phyloP scores from a whole-genome alignment of 148 eudicot genomes.

The Rhododendron henanense region DNA sequence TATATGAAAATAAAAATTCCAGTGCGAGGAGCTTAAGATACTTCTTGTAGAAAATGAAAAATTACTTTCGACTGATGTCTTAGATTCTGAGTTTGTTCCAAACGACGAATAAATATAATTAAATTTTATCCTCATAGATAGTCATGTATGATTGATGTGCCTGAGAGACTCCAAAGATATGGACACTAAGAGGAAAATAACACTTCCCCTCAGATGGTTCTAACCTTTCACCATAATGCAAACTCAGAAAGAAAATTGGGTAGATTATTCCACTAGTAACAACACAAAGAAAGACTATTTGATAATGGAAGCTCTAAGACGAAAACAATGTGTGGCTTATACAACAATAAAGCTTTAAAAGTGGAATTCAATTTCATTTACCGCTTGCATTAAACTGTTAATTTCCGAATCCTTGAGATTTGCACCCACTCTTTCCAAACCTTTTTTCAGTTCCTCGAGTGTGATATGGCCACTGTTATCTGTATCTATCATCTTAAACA shows the following conservation, averaged over 20 bases:
- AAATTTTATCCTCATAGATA: neutral
- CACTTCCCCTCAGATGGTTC: neutral
- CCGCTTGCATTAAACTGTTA: slow-evolving; percentile 59
- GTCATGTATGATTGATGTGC: neutral
- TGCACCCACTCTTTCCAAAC: slow-evolving; percentile 70
- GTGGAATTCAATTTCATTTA: slow-evolving; percentile 23
- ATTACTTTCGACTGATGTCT: neutral
- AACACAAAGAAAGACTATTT: neutral
- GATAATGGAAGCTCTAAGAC: neutral
- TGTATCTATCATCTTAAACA: slow-evolving; percentile 77
- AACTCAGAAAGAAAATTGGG: neutral
- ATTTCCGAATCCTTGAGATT: slow-evolving; percentile 68
- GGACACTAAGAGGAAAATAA: neutral
- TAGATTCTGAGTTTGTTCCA: neutral
- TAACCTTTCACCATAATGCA: neutral
- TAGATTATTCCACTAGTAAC: neutral
- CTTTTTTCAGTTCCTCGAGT: slow-evolving; percentile 64
- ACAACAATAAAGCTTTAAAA: neutral
- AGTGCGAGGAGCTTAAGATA: neutral
- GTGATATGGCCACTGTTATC: slow-evolving; percentile 76
- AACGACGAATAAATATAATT: neutral
- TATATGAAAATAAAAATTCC: neutral
- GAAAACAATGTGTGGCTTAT: neutral
- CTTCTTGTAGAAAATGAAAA: neutral
- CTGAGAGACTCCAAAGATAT: neutral